phyloP scores from a whole-genome alignment of 1,284 basidiomycete species.

The Papiliotrema flavescens region DNA sequence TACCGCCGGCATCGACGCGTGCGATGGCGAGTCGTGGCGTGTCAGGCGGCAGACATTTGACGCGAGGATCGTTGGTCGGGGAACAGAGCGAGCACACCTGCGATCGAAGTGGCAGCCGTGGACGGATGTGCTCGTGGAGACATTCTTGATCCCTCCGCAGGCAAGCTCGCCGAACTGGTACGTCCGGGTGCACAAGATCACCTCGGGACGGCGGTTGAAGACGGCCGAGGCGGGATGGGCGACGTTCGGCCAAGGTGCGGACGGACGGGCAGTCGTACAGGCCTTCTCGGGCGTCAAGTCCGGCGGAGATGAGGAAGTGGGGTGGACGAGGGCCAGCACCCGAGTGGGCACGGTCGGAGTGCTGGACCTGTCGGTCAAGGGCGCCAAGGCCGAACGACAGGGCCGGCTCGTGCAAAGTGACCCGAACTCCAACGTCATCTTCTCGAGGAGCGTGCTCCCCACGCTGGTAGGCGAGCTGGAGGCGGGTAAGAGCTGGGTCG shows the following conservation, averaged over 20 bases:
- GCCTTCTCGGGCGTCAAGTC: conserved; percentile 39
- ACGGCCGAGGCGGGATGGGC: conserved; percentile 69
- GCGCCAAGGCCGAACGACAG: conserved; percentile 12
- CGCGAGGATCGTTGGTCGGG: conserved; percentile 57
- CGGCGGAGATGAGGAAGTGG: conserved; percentile 35
- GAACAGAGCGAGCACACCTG: conserved; percentile 54
- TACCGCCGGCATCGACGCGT: conserved; percentile 47
- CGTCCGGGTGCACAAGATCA: conserved; percentile 63
- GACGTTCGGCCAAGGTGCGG: conserved; percentile 63
- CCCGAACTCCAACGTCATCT: conserved; percentile 69
- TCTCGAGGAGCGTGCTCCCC: conserved; percentile 64
- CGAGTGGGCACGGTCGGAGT: conserved; percentile 63
- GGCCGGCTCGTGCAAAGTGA: conserved; percentile 62
- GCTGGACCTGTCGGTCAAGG: conserved; percentile 51
- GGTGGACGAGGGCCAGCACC: conserved; percentile 57
- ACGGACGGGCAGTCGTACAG: conserved; percentile 58
- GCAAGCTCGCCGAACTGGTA: conserved; percentile 62
- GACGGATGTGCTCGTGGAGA: conserved; percentile 68
- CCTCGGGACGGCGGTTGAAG: conserved; percentile 53
- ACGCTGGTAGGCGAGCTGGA: conserved; percentile 58
- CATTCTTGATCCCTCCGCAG: conserved; percentile 66
- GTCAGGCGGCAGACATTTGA: conserved; percentile 62
- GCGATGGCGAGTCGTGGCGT: conserved; percentile 64
- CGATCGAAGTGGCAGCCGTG: conserved; percentile 69
- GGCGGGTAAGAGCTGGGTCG: conserved; percentile 56